phyloP scores from a whole-genome alignment of 805 yeast species.

The Metschnikowia matae region DNA sequence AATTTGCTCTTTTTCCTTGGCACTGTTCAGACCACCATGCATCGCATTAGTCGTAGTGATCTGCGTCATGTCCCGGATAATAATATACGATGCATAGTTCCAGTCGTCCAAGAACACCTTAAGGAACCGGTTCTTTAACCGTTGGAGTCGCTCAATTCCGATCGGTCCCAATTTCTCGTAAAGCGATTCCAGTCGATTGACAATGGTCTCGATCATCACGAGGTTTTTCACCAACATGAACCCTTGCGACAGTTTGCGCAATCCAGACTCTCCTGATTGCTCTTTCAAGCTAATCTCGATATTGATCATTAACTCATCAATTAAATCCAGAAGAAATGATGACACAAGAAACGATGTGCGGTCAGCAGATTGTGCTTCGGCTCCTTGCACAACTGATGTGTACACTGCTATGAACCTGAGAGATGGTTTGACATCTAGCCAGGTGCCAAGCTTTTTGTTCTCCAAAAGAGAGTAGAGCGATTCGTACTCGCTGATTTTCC shows the following conservation, averaged over 20 bases:
- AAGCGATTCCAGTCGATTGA: slow-evolving; percentile 53
- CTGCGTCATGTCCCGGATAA: slow-evolving; percentile 73
- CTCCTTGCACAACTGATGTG: slow-evolving; percentile 45
- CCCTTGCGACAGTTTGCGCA: slow-evolving; percentile 54
- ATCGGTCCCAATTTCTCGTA: slow-evolving; percentile 50
- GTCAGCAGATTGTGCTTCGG: slow-evolving; percentile 19
- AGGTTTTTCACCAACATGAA: slow-evolving; percentile 67
- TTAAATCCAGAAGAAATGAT: slow-evolving; percentile 68
- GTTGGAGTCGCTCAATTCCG: slow-evolving; percentile 62
- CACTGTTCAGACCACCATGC: slow-evolving; percentile 38
- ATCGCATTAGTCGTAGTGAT: slow-evolving; percentile 48
- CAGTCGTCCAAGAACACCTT: slow-evolving; percentile 72
- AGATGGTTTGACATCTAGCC: slow-evolving; percentile 63
- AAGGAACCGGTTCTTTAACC: slow-evolving; percentile 67
- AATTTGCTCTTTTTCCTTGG: slow-evolving; percentile 75
- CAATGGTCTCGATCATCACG: slow-evolving; percentile 68
- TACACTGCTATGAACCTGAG: slow-evolving; percentile 44
- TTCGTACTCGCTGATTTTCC: slow-evolving; percentile 60
- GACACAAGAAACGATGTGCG: slow-evolving; percentile 45
- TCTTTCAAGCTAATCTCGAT: slow-evolving; percentile 58
- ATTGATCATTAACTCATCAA: slow-evolving; percentile 66
- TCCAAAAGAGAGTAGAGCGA: slow-evolving; percentile 50
- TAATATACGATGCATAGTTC: slow-evolving; percentile 70
- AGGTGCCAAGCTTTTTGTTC: slow-evolving; percentile 52
- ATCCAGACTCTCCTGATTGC: slow-evolving; percentile 17